Base-by-base conservation (phyloP, 1,284 basidiomycete genomes). In the Anthracocystis panici-leucophaei region DNA sequence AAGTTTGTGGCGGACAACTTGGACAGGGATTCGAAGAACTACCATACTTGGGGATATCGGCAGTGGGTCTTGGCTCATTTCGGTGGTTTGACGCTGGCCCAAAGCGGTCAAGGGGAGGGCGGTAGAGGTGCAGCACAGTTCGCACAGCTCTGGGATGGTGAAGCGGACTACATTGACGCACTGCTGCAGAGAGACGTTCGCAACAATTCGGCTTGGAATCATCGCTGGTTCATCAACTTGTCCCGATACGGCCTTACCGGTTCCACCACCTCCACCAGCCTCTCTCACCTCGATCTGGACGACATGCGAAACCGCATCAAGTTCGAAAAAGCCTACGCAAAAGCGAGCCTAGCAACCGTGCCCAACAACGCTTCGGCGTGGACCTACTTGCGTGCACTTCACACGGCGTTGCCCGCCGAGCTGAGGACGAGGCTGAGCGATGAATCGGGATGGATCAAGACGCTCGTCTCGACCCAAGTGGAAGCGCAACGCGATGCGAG, bases 181-280 rank as follows among this genome's bases (percentile, higher is more conserved):
- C 89, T 97, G 87, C 85, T 98, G 27, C 87, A 88, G 7, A 86
- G 88, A 23, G 96, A 99, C 85, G 88, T 96, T 41, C 87, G 95
- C 79, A 99, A 99, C 85, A 99, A 99, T 84, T 95, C 93, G 45
- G 97, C 93, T 16, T 99, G 96, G 96, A 94, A 96, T 84, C 97
- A 98, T 88, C 91, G 96, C 25, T 98, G 94, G 88, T 98, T 96
- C 84, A 89, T 94, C 56, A 89, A 92, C n/a, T 94, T 93, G 78
- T 58, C 55, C 4, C 62, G 72, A 1, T 66, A 52, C 44, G 66
- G 66, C n/a, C 52, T 65, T 42, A 59, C 61, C 50, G 62, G 58
- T 1, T 27, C 23, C 23, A 25, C 31, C 16, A 23, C 20, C 11
- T 14, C 18, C 25, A 5, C 35, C 25, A 23, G n/a, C 29, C 35